Percentiles rank a stretch among this genome's conserved stretches.
Evolutionary conservation across 2,329 filamentous ascomycete genomes (phyloP).

Genomic region (Fusarium pseudograminearum): DNA sequence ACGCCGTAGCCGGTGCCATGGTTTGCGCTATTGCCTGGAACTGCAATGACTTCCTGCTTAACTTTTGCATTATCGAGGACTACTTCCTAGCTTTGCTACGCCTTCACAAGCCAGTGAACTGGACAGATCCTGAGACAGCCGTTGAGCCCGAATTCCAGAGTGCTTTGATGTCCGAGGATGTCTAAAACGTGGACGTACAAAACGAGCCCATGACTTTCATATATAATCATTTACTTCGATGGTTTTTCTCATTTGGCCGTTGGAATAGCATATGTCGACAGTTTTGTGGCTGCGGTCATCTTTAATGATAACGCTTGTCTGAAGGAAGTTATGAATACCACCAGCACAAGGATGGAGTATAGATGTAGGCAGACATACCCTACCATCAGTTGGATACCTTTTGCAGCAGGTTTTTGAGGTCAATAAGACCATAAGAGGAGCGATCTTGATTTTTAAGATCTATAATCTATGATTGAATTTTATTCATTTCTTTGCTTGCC

Average conservation of each 20-base stretch:
- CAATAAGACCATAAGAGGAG: neutral
- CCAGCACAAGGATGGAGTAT: slow-evolving; percentile 12
- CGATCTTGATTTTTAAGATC: neutral
- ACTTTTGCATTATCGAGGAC: slow-evolving; percentile 74
- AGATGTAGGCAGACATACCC: slow-evolving; percentile 22
- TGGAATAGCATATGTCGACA: no score
- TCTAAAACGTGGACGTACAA: slow-evolving; percentile 21
- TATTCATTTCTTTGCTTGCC: neutral
- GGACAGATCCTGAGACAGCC: slow-evolving; percentile 53
- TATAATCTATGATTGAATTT: neutral
- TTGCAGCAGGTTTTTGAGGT: slow-evolving; percentile 2
- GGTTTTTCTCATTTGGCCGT: no score
- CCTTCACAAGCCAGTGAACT: slow-evolving; percentile 72
- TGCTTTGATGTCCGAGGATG: slow-evolving; percentile 40
- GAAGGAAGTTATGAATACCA: neutral
- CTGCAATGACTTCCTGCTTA: slow-evolving; percentile 66
- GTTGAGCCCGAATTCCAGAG: slow-evolving; percentile 52
- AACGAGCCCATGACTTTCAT: slow-evolving; percentile 20
- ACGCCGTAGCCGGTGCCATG: slow-evolving; percentile 75
- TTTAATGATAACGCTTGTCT: slow-evolving; percentile 9
- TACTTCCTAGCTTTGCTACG: slow-evolving; percentile 73
- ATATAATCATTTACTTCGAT: neutral
- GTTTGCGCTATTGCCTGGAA: slow-evolving; percentile 75
- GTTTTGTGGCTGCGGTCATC: neutral
- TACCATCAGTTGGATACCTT: slow-evolving; percentile 7